Evolutionary conservation across 1,139 yeast species (phyloP).

Genomic region (Hemisphaericaspora xylofermentans): DNA sequence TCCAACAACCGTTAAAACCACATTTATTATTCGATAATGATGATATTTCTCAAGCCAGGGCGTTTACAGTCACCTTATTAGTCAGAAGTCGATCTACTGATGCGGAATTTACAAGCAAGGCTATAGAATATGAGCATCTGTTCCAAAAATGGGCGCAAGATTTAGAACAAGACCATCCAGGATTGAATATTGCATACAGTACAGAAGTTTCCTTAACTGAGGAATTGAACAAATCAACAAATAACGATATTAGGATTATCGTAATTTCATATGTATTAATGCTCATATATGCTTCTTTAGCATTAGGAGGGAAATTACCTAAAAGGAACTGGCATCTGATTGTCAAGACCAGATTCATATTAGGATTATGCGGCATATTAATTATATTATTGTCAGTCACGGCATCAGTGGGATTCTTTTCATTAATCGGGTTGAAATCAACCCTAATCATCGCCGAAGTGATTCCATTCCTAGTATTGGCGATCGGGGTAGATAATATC

Average conservation of each 20-base stretch:
- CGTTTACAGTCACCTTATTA: conserved; percentile 74
- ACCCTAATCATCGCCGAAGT: conserved; percentile 95
- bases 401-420: conserved; percentile 80
- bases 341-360: conserved; percentile 63
- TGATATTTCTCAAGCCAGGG: conserved; percentile 58
- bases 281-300: conserved; percentile 86
- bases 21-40: conserved; percentile 58
- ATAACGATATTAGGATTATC: conserved; percentile 73
- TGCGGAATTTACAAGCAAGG: conserved; percentile 37
- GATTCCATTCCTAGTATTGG: conserved; percentile 89
- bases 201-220: conserved; percentile 83
- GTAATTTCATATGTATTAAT: conserved; percentile 76
- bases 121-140: conserved; percentile 62
- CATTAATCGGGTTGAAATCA: conserved; percentile 72
- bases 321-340: conserved; percentile 28
- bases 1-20: conserved; percentile 84
- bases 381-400: conserved; percentile 79
- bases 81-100: conserved; percentile 41
- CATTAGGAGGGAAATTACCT: conserved; percentile 63
- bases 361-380: conserved; percentile 79
- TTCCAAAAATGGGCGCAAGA: conserved; percentile 56
- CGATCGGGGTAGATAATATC: conserved; percentile 93
- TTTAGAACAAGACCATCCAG: conserved; percentile 47
- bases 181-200: conserved; percentile 67
- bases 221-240: conserved; percentile 79